phyloP scores from a whole-genome alignment of 1,284 basidiomycete species.

The Trichosporon inkin region DNA sequence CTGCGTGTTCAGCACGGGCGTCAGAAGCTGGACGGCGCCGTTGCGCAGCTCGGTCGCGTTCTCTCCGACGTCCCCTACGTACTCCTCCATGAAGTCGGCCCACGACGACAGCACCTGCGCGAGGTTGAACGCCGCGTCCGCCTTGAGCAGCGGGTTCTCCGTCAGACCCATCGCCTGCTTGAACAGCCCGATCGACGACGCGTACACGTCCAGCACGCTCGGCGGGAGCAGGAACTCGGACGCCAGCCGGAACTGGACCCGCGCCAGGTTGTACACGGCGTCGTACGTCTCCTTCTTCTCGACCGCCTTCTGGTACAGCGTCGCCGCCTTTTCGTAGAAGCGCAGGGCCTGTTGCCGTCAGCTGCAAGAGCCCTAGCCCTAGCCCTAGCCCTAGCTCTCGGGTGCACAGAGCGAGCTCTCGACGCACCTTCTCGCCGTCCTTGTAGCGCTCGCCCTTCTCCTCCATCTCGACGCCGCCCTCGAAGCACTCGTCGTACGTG shows the following conservation, averaged over 20 bases:
- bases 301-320: constrained; percentile 47
- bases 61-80: constrained; percentile 22
- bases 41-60: constrained; percentile 29
- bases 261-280: constrained; percentile 50
- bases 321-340: constrained; percentile 46
- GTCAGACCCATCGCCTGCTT: constrained; percentile 32
- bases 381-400: no score
- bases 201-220: constrained; percentile 21
- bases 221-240: constrained; percentile 47
- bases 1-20: constrained; percentile 39
- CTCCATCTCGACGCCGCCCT: constrained; percentile 49
- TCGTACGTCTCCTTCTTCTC: constrained; percentile 35
- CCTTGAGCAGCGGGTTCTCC: constrained; percentile 28
- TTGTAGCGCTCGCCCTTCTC: constrained; percentile 51
- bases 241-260: constrained; percentile 43
- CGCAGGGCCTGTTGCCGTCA: constrained; percentile 37
- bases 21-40: constrained; percentile 34
- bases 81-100: constrained; percentile 47
- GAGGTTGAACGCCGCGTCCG: constrained; percentile 49
- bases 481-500: constrained; percentile 49
- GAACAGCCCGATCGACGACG: constrained; percentile 37
- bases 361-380: background rate
- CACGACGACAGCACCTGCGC: constrained; percentile 35
- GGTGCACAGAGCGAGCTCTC: no score
- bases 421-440: constrained; percentile 48